A percentile compares a stretch with the other conserved stretches of the same genome.
Evolutionary conservation across 2,329 filamentous ascomycete species (phyloP).

Genomic region (Pyrenophora teres): DNA sequence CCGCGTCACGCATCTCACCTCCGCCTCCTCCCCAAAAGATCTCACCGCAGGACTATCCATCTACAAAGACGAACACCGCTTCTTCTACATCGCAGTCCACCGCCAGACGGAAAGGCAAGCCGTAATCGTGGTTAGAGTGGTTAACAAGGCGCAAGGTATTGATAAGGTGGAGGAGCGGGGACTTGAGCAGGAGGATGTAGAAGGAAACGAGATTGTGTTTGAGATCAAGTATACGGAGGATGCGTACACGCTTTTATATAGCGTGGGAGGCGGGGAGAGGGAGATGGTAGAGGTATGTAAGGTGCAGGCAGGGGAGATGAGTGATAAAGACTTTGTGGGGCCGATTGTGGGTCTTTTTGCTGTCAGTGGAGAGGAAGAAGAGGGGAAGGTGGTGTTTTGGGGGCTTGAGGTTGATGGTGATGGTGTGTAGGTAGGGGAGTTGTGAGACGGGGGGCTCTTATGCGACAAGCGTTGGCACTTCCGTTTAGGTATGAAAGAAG

Average conservation of each 20-base stretch:
- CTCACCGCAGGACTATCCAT: slow-evolving; percentile 10
- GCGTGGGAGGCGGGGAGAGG: not conserved
- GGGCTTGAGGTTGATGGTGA: not conserved
- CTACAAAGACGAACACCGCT: slow-evolving; percentile 28
- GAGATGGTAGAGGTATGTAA: not conserved
- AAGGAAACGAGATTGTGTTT: not conserved
- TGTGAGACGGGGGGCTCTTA: too few relatives aligned
- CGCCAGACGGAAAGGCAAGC: too few relatives aligned
- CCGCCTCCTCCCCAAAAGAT: not conserved
- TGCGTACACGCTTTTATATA: slow-evolving; percentile 7
- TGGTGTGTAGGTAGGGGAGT: too few relatives aligned
- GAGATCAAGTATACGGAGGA: slow-evolving; percentile 10
- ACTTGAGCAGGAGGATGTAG: too few relatives aligned
- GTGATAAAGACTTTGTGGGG: slow-evolving; percentile 21
- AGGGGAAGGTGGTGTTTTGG: not conserved
- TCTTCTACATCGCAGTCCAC: not conserved
- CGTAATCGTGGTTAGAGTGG: too few relatives aligned
- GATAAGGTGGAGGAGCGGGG: not conserved
- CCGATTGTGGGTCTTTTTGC: slow-evolving; percentile 19
- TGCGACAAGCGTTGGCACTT: too few relatives aligned
- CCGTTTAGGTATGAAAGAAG: too few relatives aligned
- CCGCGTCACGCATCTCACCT: slow-evolving; percentile 1
- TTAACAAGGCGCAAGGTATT: slow-evolving; percentile 16
- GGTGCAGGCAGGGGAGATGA: slow-evolving; percentile 14
- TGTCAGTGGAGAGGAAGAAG: not conserved